Base-by-base conservation (phyloP, 192 early-diverging fungal species). In the Coemansia sp. region DNA sequence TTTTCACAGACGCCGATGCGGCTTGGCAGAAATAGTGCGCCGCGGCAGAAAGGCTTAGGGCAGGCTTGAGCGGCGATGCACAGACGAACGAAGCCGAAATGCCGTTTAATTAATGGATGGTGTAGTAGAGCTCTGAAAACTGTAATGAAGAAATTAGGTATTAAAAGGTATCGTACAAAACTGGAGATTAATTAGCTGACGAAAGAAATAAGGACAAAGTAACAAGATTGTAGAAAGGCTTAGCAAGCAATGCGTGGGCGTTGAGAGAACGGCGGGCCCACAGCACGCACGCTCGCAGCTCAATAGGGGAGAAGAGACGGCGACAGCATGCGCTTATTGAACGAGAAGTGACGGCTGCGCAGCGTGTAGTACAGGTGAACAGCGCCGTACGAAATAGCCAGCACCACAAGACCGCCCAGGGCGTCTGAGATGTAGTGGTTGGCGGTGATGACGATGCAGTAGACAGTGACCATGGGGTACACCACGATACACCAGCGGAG, bases 401-500 rank as follows among this genome's bases (percentile, higher is more conserved):
- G 67, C 22, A 70, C 76, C 9, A 70, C 51, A 18, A 83, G 75
- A 8, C 81, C 81, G 60, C 62, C 76, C 68, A 83, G 58, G 35
- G 81, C 81, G 53, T 83, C 81, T 51, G 76, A 57, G 32, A 83
- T 70, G 38, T 78, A 83, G 73, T 83, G 81, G 68, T 83, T 83
- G 28, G 76, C 81, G 33, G 81, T 83, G 58, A 83, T 67, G 45
- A 83, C 67, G 54, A 83, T 83, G 73, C 81, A 83, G 71, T 83
- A 83, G 63, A 83, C 55, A 45, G 81, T 83, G 60, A 78, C 70
- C 70, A 78, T 72, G 9, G 81, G 81, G 58, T 83, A 83, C 0
- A 68, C 57, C 36, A 83, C 53, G 52, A 78, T 75, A 62, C 63
- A 69, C 81, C 81, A 83, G 73, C 81, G 81, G 51, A 75, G 35